Evolutionary conservation across 257 asterid species (phyloP), one percentile per base, ranked within the genome.

Genomic region (Misopates orontium): DNA sequence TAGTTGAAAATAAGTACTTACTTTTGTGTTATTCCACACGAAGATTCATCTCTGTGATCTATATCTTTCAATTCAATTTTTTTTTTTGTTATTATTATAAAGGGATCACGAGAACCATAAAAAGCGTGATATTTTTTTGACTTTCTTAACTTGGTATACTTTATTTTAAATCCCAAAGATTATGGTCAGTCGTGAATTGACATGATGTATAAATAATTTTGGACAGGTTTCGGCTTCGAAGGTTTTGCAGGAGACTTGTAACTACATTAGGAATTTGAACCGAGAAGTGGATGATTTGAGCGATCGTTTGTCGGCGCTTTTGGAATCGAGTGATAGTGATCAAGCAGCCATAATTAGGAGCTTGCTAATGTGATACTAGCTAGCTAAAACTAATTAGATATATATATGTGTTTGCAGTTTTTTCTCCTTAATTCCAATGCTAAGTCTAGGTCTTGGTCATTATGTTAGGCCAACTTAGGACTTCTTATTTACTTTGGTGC

Each of bases 181-280:
- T 28, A 28, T 28, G 36, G 36, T 28, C 36, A 28, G 36, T 5
- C 1, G 10, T 36, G 11, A 36, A 36, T 3, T 36, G 42, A 36
- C 36, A 6, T 2, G 36, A 8, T 22, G 18, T 20, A 53, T 10
- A 25, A 1, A 28, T 25, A 8, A 12, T n/a, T 18, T 4, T 28
- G 15, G 16, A 40, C 67, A 92, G 98, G 97, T 72, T 16, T 87
- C 97, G 9, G 96, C 98, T 1, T 85, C 98, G 1, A 93, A 86
- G 77, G 97, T 93, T 70, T 66, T 93, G 85, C 96, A 93, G 39
- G 98, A 93, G 79, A 93, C 98, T 8, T 93, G 98, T 56, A 93
- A 93, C 94, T 87, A 93, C 77, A 90, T 93, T 1, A 73, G 88
- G 68, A 90, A 48, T 84, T 78, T 93, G 79, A 97, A 89, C 75